Conservation (phyloP, 2,329 filamentous ascomycete genomes). For the Xylariaceae sp. region DNA sequence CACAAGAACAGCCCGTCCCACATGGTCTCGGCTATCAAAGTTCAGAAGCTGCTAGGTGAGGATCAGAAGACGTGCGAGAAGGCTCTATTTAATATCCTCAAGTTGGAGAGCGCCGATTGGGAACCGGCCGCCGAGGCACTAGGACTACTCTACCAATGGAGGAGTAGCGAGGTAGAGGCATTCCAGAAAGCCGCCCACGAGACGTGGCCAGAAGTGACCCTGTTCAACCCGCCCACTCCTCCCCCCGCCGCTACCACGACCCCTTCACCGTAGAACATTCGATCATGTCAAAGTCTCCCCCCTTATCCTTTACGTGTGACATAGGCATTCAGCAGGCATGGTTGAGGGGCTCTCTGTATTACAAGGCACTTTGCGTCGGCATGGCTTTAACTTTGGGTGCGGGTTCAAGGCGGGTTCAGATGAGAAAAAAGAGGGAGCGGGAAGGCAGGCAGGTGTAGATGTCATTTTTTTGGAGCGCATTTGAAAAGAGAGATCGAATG, state of each 20-base stretch:
- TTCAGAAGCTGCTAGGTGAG: slow-evolving; percentile 55
- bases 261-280: slow-evolving; percentile 7
- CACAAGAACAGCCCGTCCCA: slow-evolving; percentile 61
- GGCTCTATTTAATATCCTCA: slow-evolving; percentile 53
- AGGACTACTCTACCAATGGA: slow-evolving; percentile 45
- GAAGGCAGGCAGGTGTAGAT: neutral
- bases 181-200: slow-evolving; percentile 47
- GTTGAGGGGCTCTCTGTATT: slow-evolving; percentile 1
- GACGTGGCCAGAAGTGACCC: slow-evolving; percentile 50
- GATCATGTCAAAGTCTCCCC: neutral
- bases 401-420: slow-evolving; percentile 6
- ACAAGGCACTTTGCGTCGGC: neutral
- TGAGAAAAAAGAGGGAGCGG: neutral
- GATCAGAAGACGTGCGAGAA: slow-evolving; percentile 56
- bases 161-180: slow-evolving; percentile 44
- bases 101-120: slow-evolving; percentile 43
- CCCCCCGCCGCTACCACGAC: neutral
- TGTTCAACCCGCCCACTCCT: slow-evolving; percentile 34
- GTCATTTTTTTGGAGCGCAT: neutral
- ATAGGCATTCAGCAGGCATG: slow-evolving; percentile 3
- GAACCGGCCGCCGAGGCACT: slow-evolving; percentile 45
- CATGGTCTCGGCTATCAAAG: slow-evolving; percentile 59
- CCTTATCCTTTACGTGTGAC: neutral
- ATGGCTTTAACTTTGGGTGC: neutral
- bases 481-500: neutral